Evolutionary conservation across 179 eudicot species (phyloP).

Genomic region (Patellifolia procumbens): DNA sequence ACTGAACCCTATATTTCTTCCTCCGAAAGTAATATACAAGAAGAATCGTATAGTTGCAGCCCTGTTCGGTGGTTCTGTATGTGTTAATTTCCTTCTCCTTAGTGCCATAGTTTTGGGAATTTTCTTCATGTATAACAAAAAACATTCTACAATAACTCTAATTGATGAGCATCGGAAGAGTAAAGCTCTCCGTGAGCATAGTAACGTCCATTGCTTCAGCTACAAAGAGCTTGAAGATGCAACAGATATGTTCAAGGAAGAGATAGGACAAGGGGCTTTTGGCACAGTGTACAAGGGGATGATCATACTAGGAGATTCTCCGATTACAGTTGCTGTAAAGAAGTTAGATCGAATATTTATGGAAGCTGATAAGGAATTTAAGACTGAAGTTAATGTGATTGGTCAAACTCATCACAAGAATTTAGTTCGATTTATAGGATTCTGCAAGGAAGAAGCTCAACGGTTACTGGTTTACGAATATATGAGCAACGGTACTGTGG

Average conservation of each 20-base stretch:
- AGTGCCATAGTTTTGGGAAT: conserved; percentile 17
- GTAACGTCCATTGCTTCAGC: conserved; percentile 28
- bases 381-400: conserved; percentile 44
- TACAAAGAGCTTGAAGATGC: conserved; percentile 37
- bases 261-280: conserved; percentile 39
- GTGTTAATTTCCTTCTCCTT: conserved; percentile 21
- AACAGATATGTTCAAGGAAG: conserved; percentile 34
- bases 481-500: conserved; percentile 43
- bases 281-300: conserved; percentile 39
- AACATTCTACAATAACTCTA: background rate
- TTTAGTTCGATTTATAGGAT: conserved; percentile 42
- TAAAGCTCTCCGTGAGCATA: conserved; percentile 4
- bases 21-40: conserved; percentile 4
- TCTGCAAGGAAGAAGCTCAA: conserved; percentile 41
- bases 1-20: background rate
- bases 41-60: background rate
- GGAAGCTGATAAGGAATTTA: conserved; percentile 33
- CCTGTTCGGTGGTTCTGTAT: conserved; percentile 22
- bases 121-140: conserved; percentile 15
- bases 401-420: conserved; percentile 56
- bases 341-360: conserved; percentile 25
- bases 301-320: conserved; percentile 4
- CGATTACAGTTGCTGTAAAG: conserved; percentile 29
- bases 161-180: background rate
- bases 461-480: conserved; percentile 48